Base-by-base conservation (phyloP, 306 rosid species). In the Canavalia ensiformis region DNA sequence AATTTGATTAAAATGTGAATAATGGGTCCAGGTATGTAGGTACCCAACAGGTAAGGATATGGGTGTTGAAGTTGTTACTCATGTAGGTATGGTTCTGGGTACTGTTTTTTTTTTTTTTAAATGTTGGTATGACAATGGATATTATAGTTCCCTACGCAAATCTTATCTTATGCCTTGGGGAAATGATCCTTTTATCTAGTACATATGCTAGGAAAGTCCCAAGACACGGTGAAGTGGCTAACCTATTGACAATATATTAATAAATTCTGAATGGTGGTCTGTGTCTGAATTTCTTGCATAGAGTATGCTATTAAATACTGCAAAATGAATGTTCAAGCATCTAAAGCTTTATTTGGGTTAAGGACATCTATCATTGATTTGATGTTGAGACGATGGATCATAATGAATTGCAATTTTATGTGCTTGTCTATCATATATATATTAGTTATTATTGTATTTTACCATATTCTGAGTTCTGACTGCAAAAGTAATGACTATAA, bases 131-230 rank as follows among this genome's bases (percentile, higher is more conserved):
- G 25, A 18, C 25, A 18, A 18, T 18, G 25, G 25, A 18, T 18
- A 18, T 18, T 18, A 18, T 18, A 18, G 25, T 18, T 0, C 25
- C 25, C 25, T 18, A 18, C 25, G 0, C 25, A 18, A 18, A 18
- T 18, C 25, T 18, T 18, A 18, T 18, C 25, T 18, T 18, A 18
- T 18, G 25, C 25, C 25, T 18, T 18, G 64, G 63, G 63, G 33
- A 11, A 29, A 6, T 30, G 37, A 58, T 30, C 37, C 37, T 29
- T 33, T 9, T 11, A 33, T 49, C 74, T 6, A 13, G 39, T 80
- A 35, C 31, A 44, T 7, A 50, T 62, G 65, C 84, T 80, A 55
- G 68, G 12, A 60, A 80, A 62, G 56, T 8, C 68, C 59, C 33
- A 58, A 57, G 56, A 47, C 34, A 7, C 12, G 37, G 44, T 37